These are phyloP conservation scores for Tillandsia leiboldiana DNA, from an alignment of 176 grass and related monocot species.

Conservation along the genomic window DNA sequence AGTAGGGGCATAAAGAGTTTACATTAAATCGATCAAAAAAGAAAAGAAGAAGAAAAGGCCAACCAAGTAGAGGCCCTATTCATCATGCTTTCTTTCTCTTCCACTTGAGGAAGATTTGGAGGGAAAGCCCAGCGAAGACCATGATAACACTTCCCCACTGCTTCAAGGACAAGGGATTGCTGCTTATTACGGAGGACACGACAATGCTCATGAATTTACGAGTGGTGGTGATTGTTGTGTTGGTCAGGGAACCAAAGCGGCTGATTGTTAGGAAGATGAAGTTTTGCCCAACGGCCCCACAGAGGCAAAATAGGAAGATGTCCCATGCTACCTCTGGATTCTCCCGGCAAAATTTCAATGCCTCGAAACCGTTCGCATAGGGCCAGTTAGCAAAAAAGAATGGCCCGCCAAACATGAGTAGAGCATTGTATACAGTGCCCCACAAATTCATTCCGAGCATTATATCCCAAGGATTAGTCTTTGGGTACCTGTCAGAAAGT, in stretches of 20 bases:
- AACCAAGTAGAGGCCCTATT: slow-evolving; percentile 3
- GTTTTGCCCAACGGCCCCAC: slow-evolving; percentile 26
- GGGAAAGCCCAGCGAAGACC: slow-evolving; percentile 22
- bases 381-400: slow-evolving; percentile 15
- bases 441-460: slow-evolving; percentile 99
- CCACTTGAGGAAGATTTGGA: slow-evolving; percentile 27
- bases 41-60: slow-evolving; percentile 6
- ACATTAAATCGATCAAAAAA: background rate
- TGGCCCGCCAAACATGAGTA: slow-evolving; percentile 73
- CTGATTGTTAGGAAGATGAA: slow-evolving; percentile 99
- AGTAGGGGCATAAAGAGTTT: no score
- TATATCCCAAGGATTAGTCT: slow-evolving; percentile 94
- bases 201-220: slow-evolving; percentile 59
- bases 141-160: slow-evolving; percentile 18
- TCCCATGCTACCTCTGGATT: slow-evolving; percentile 29
- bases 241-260: slow-evolving; percentile 83
- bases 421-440: slow-evolving; percentile 79
- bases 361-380: slow-evolving; percentile 16
- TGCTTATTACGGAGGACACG: slow-evolving; percentile 70
- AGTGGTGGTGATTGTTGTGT: slow-evolving; percentile 93
- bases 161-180: slow-evolving; percentile 48
- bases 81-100: slow-evolving; percentile 6
- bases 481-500: slow-evolving; percentile 50
- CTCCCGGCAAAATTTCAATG: slow-evolving; percentile 19
- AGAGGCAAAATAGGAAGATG: slow-evolving; percentile 24